Evolutionary conservation across 1,284 basidiomycete species (phyloP).

Genomic region (Puccinia hordei): DNA sequence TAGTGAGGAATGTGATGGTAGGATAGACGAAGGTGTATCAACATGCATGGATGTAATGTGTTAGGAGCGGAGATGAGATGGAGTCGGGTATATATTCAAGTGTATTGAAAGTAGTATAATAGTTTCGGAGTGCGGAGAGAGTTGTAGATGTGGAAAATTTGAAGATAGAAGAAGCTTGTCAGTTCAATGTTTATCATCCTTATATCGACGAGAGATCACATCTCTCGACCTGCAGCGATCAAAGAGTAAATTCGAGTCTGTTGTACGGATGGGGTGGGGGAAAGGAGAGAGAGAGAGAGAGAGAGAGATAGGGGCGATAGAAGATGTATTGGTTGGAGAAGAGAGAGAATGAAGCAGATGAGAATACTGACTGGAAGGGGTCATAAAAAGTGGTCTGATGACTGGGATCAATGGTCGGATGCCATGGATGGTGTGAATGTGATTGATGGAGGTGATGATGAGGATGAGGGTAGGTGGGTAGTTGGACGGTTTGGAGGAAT

Average conservation of each 20-base stretch:
- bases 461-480: not conserved
- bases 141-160: not conserved
- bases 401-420: not conserved
- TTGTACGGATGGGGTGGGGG: not conserved
- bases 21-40: not conserved
- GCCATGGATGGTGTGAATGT: not conserved
- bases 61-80: not conserved
- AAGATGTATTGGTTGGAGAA: too few species aligned
- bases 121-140: not conserved
- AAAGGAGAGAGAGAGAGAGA: too few species aligned
- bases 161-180: not conserved
- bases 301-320: too few species aligned
- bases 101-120: not conserved
- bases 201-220: not conserved
- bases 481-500: not conserved
- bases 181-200: not conserved
- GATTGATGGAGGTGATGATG: constrained; percentile 21
- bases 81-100: not conserved
- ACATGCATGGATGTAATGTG: not conserved
- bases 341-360: not conserved
- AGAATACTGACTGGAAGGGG: constrained; percentile 42
- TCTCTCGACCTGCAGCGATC: constrained; percentile 7
- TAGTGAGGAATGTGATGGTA: too few species aligned
- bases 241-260: not conserved
- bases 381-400: constrained; percentile 29